Evolutionary conservation across 2,329 filamentous ascomycete species (phyloP), one percentile per base, ranked within the genome.

Genomic region (Cercospora zeina): DNA sequence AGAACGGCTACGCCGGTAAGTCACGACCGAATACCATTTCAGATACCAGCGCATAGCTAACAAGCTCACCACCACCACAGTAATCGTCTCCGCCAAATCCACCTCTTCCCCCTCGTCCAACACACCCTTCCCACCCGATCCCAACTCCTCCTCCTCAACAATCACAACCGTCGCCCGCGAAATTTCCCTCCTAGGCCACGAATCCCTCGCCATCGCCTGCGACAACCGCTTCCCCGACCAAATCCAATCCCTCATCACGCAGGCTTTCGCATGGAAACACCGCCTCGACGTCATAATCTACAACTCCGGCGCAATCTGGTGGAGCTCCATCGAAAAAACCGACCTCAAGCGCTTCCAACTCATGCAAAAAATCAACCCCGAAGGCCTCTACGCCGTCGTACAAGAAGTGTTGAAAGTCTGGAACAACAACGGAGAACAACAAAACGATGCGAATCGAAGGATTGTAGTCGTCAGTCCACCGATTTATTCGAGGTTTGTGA

Each of bases 401-500:
- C 88, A 92, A 69, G 86, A 87, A 4, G 77, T 81, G 1, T 79
- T 95, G 19, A 80, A 87, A 63, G 87, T 93, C 63, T 76, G 77
- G 59, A 76, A 80, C 53, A 80, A 79, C 63, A 64, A 62, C 11
- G 37, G 47, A 14, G 78, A 70, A 0, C 82, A 80, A 30, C n/a
- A 59, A 39, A 36, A 37, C 77, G 81, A 78, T 27, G 64, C 67
- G 1, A 63, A 57, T 30, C 89, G 86, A 0, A 77, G 91, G 27
- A 85, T 96, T 64, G 79, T 96, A 50, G 89, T 95, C 59, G 88
- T 96, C 59, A 89, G 87, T 71, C 91, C 91, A 24, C 91, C 91
- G 1, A 93, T 96, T 61, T 96, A 96, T 76, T 89, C 85, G 65
- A 82, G 91, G 31, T 96, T 96, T 76, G 93, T 95, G 75, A 79